Percentiles rank a stretch among this genome's conserved stretches.
These are phyloP conservation scores for Diplodia sapinea DNA, from an alignment of 2,329 filamentous ascomycete species.

Conservation along the genomic window DNA sequence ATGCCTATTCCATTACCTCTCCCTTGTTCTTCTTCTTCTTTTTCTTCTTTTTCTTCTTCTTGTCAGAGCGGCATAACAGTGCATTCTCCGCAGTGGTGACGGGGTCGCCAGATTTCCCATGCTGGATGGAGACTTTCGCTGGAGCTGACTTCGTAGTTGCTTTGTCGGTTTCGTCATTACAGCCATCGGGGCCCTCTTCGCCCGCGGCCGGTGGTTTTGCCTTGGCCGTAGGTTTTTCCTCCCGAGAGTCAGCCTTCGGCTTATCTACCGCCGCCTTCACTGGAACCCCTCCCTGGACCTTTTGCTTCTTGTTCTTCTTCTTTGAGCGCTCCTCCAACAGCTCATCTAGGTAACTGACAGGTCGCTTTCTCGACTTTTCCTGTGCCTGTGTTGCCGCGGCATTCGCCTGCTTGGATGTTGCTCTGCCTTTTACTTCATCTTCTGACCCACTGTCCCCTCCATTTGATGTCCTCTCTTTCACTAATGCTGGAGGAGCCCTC, in stretches of 20 bases:
- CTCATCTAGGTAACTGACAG: conserved; percentile 60
- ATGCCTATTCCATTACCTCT: conserved; percentile 8
- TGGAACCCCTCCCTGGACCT: background rate
- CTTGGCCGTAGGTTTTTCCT: background rate
- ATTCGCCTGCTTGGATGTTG: background rate
- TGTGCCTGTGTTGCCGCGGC: background rate
- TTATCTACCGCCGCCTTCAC: background rate
- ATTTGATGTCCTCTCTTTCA: conserved; percentile 34
- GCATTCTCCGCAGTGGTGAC: background rate
- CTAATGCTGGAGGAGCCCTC: conserved; percentile 28
- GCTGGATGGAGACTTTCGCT: background rate
- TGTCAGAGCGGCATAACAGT: background rate
- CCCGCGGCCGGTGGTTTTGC: background rate
- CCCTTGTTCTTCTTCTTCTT: conserved; percentile 26
- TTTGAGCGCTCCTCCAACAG: conserved; percentile 55
- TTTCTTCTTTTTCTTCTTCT: conserved; percentile 19
- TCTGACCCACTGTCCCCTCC: conserved; percentile 33
- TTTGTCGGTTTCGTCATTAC: background rate
- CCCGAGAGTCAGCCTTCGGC: background rate
- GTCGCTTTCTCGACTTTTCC: conserved; percentile 34
- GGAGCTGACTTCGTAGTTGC: background rate
- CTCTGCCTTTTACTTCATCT: conserved; percentile 32
- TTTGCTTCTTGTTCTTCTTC: conserved; percentile 53
- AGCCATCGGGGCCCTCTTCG: background rate
- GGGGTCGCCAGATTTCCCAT: background rate